Base-by-base conservation (phyloP, 257 asterid genomes). In the Petunia secreta region DNA sequence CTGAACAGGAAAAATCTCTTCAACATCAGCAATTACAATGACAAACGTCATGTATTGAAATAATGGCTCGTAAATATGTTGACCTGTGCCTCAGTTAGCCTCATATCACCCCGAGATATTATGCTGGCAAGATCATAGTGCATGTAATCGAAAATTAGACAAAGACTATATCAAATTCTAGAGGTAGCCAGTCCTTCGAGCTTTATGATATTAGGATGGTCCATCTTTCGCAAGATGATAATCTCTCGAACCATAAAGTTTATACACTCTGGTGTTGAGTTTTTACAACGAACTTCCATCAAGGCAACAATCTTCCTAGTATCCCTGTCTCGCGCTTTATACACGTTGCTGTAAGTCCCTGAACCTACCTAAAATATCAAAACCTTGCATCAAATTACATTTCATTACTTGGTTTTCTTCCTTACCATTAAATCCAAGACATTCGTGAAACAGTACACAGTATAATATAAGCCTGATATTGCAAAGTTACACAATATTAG, bases 201-300 rank as follows among this genome's bases (percentile, higher is more conserved):
- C 91, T 92, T 94, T 48, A 94, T 75, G 5, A 92, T 86, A 80
- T 94, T 94, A 4, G 97, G 94, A 87, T 94, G 98, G 80, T 94
- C 97, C 76, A 94, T 46, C 60, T 88, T 86, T 79, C 84, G 91
- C 13, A 92, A 69, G 34, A 92, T 87, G 88, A 80, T 85, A 77
- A 94, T 94, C 89, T 94, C 98, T 74, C 98, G 71, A 3, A 97
- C 97, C 97, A 94, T 94, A 82, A 94, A 94, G 77, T 92, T 94
- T 82, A 92, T 94, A 71, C 98, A 92, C 86, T 92, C 97, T 0
- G 98, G 90, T 78, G 92, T 93, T 6, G 96, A 86, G 16, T 95
- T 94, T 86, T 94, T 95, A 54, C 92, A 92, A 7, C 93, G 91
- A 15, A 92, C 96, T 78, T 93, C 92, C 88, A 92, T 94, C 37